These are phyloP conservation scores for Ceratocystis cubensis DNA, from an alignment of 2,329 filamentous ascomycete species.

Conservation along the genomic window DNA sequence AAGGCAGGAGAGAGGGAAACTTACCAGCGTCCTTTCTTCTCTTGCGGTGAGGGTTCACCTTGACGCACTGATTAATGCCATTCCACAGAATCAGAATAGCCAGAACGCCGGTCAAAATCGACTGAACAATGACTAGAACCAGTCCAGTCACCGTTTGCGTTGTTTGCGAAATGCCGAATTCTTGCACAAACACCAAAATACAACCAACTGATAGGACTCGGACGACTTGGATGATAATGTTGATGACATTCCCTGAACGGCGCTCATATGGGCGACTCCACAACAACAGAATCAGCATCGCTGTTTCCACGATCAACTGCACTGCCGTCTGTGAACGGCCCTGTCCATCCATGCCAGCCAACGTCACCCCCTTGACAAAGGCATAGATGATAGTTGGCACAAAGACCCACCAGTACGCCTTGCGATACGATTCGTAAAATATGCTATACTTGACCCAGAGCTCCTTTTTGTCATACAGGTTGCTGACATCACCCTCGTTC, in stretches of 20 bases:
- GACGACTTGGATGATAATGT: conserved; percentile 80
- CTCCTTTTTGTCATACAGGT: conserved; percentile 76
- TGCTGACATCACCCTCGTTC: conserved; percentile 56
- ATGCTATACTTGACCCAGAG: conserved; percentile 92
- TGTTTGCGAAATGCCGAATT: conserved; percentile 78
- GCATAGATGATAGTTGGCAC: conserved; percentile 80
- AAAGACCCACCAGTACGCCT: conserved; percentile 94
- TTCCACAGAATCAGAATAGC: conserved; percentile 85
- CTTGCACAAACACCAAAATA: conserved; percentile 85
- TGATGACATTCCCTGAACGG: conserved; percentile 81
- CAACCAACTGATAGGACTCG: conserved; percentile 79
- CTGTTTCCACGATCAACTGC: conserved; percentile 66
- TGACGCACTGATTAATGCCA: conserved; percentile 67
- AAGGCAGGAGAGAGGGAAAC: conserved; percentile 25
- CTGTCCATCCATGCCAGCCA: conserved; percentile 75
- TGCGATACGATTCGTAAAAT: conserved; percentile 94
- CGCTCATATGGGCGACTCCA: conserved; percentile 81
- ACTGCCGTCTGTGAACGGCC: conserved; percentile 69
- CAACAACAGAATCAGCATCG: conserved; percentile 67
- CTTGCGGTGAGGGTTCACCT: conserved; percentile 81
- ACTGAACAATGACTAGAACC: conserved; percentile 86
- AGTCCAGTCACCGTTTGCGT: conserved; percentile 90
- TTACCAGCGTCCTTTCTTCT: conserved; percentile 81
- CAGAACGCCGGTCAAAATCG: conserved; percentile 65
- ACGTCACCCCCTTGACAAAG: conserved; percentile 74